Evolutionary conservation across 1,284 basidiomycete species (phyloP), one percentile per base, ranked within the genome.

Genomic region (Takashimella koratensis): DNA sequence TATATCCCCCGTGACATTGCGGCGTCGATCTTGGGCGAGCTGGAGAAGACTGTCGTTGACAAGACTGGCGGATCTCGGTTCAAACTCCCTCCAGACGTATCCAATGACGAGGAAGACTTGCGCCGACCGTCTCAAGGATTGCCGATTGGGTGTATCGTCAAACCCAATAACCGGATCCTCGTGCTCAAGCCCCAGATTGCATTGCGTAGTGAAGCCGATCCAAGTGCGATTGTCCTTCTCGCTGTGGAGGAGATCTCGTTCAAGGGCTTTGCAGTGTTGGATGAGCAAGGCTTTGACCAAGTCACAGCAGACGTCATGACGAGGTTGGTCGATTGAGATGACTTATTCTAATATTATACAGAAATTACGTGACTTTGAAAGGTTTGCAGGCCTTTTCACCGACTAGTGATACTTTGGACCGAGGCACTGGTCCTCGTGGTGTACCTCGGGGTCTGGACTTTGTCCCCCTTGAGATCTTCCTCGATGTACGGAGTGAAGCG

Each of bases 171-270:
- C 68, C 87, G 89, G 63, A 87, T 89, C 63, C 79, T 95, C 22
- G 80, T 98, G 16, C 78, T 96, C 54, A 94, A 94, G 67, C 94
- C 95, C 16, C 95, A 98, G 73, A 82, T 98, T 46, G 85, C 94
- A 3, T 77, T 98, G 24, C 80, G 83, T 36, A 88, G 85, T 61
- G 83, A 87, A 42, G 76, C 79, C 0, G 79, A 82, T 43, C 74
- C 79, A 21, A 82, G 86, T 49, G 82, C 85, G 2, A 83, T 87
- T 16, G 82, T 90, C 53, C 81, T 96, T 26, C 78, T 97, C 6
- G 86, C 90, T 11, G 88, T 93, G 20, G 83, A 88, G 24, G 86
- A 91, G 63, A 85, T 88, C 6, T 88, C 88, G 56, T 77, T 94
- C 59, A 87, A 89, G 71, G 83, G 84, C 19, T 95, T 87, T 73